Conservation (phyloP, 352 stramenopile species). For the Pythium brassicae region DNA sequence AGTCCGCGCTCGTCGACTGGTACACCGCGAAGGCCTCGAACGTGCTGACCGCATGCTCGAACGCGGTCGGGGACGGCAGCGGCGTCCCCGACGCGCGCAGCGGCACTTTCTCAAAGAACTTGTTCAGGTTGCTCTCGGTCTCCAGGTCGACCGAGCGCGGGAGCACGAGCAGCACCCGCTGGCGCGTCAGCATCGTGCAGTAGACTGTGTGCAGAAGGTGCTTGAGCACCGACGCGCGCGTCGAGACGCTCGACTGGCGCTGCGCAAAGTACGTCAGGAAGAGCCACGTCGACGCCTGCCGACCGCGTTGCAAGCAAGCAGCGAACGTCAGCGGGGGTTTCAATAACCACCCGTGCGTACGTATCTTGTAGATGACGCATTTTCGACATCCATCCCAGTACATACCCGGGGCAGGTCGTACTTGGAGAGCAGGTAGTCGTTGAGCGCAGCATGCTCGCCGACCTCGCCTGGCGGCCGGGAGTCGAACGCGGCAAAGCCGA, state of each 20-base stretch:
- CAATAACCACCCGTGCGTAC: no score
- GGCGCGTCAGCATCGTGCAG: conserved; percentile 31
- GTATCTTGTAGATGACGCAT: no score
- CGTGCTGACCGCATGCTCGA: conserved; percentile 23
- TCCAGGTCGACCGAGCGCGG: conserved; percentile 42
- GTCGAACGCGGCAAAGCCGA: conserved; percentile 69
- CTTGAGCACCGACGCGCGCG: conserved; percentile 36
- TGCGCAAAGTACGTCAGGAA: conserved; percentile 62
- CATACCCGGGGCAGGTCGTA: conserved; percentile 50
- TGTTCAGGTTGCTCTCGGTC: conserved; percentile 44
- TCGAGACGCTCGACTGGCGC: conserved; percentile 27
- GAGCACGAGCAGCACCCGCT: conserved; percentile 46
- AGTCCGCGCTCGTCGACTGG: conserved; percentile 26
- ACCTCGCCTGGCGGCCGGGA: conserved; percentile 40
- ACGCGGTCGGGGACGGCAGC: conserved; percentile 18
- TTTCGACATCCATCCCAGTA: no score
- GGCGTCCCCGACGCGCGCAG: conserved; percentile 8
- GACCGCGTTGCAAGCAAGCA: neutral
- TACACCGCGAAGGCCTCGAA: conserved; percentile 52
- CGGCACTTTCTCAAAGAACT: conserved; percentile 42
- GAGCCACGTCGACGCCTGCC: conserved; percentile 35
- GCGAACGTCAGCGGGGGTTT: neutral
- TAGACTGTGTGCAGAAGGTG: conserved; percentile 56
- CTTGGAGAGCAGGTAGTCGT: conserved; percentile 39
- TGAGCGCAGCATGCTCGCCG: conserved; percentile 27